phyloP scores from a whole-genome alignment of 2,329 filamentous ascomycete species.

The Pseudogymnoascus sp. region DNA sequence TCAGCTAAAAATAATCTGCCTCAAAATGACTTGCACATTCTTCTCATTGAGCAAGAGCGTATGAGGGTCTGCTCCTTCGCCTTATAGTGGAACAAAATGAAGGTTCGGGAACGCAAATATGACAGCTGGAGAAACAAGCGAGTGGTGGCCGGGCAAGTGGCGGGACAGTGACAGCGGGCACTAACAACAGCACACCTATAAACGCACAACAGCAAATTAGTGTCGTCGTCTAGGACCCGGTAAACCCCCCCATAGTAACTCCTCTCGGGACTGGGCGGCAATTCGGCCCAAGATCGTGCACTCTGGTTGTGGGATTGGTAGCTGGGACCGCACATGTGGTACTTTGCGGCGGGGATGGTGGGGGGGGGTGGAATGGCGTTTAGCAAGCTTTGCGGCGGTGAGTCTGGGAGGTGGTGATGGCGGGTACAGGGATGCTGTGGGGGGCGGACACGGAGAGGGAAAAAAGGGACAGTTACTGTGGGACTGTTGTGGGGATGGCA shows the following conservation, averaged over 20 bases:
- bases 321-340: neutral
- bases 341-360: neutral
- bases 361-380: neutral
- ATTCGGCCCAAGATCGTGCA: neutral
- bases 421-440: neutral
- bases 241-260: neutral
- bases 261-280: neutral
- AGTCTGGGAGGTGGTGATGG: neutral
- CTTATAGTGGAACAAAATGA: too few species aligned
- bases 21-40: too few species aligned
- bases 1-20: too few species aligned
- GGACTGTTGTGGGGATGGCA: neutral
- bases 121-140: neutral
- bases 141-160: neutral
- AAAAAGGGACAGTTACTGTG: neutral
- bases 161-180: neutral
- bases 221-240: neutral
- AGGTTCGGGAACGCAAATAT: too few species aligned
- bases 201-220: neutral
- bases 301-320: neutral
- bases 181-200: neutral
- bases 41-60: too few species aligned
- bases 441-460: neutral
- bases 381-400: neutral
- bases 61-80: too few species aligned